Evolutionary conservation across 768 basidiomycete species (phyloP).

Genomic region (Suillus sp.): DNA sequence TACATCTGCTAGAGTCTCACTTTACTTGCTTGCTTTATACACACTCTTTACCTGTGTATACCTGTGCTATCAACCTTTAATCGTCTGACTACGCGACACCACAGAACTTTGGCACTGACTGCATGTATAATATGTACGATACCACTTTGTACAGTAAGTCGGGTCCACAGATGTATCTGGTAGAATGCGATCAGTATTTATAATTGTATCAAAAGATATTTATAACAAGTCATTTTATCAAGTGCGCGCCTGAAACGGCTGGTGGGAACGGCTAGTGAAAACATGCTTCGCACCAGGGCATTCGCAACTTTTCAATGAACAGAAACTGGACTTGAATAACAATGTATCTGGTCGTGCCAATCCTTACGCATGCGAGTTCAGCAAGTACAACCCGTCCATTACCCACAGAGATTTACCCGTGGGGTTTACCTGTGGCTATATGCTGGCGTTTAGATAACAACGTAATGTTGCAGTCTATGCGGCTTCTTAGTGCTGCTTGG

Average conservation of each 20-base stretch:
- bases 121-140: neutral
- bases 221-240: neutral
- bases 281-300: neutral
- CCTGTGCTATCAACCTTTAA: neutral
- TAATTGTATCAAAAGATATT: too few species aligned
- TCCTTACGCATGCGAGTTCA: neutral
- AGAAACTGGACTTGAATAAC: neutral
- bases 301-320: neutral
- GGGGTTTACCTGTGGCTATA: too few species aligned
- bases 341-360: neutral
- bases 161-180: neutral
- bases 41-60: conserved; percentile 5
- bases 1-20: neutral
- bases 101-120: neutral
- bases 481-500: neutral
- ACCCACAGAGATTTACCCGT: neutral
- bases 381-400: neutral
- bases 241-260: neutral
- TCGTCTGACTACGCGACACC: neutral
- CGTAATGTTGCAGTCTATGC: neutral
- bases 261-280: neutral
- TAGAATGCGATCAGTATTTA: neutral
- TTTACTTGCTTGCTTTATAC: conserved; percentile 1
- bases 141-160: neutral
- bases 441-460: neutral